Base-by-base conservation (phyloP, 1,139 yeast genomes). In the Tardiomyces blankii region DNA sequence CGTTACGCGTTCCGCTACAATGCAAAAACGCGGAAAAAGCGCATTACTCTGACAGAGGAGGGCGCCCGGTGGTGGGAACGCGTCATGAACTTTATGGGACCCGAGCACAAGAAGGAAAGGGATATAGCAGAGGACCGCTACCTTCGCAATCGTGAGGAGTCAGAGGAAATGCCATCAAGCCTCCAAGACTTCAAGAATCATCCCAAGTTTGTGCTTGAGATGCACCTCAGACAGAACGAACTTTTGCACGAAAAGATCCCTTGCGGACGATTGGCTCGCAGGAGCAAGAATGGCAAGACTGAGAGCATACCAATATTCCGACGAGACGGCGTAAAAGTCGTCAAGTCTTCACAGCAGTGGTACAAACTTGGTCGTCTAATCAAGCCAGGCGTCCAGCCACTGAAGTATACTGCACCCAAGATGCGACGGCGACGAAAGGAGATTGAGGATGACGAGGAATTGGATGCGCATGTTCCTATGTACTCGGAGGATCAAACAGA, bases 131-230 rank as follows among this genome's bases (percentile, higher is more conserved):
- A 91, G 60, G 70, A 76, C 46, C 75, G 75, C 42, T 93, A 85
- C 54, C 81, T 93, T 50, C 67, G 74, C 33, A 74, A 77, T 44
- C 69, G 87, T 42, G 82, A 85, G 46, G 67, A 77, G 28, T 70
- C 74, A 19, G 98, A 93, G 58, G 95, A 95, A 0, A 80, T 91
- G 73, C 99, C 99, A 0, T 78, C 81, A 46, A 84, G 77, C 54
- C 67, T 87, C 18, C 80, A 79, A 43, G 97, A 89, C 53, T 85
- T 91, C 60, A 82, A 80, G 48, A 80, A 81, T 45, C 98, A 91
- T 61, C 98, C 98, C 0, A 62, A 81, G n/a, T 91, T 82, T 61
- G 91, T 82, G 0, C 61, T 91, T 11, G 95, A 86, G 58, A 72
- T 78, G 1, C 95, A 87, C 55, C 62, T 91, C 30, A 72, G 74